phyloP scores from a whole-genome alignment of 2,329 filamentous ascomycete genomes.

The Helicocarpus griseus region DNA sequence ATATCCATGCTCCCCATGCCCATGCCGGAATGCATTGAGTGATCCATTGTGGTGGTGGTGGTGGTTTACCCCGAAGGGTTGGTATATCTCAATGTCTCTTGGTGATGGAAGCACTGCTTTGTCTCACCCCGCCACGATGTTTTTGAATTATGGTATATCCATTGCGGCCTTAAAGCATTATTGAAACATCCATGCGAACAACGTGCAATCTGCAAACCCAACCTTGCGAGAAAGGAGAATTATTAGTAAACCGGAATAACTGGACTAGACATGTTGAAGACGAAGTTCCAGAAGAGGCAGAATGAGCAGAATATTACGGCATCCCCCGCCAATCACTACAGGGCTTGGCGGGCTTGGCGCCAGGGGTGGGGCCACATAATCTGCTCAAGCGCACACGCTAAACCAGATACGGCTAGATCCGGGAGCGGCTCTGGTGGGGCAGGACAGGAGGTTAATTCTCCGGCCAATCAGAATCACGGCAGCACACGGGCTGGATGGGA shows the following conservation, averaged over 20 bases:
- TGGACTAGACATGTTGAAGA: not conserved
- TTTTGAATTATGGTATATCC: not conserved
- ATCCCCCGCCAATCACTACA: too few species aligned
- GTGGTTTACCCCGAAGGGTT: not conserved
- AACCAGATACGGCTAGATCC: not conserved
- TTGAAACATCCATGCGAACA: not conserved
- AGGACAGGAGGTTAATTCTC: not conserved
- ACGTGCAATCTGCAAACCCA: not conserved
- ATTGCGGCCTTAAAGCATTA: not conserved
- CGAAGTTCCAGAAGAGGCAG: not conserved
- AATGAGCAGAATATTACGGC: conserved; percentile 4
- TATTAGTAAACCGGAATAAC: not conserved
- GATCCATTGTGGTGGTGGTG: not conserved
- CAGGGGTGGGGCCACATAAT: not conserved
- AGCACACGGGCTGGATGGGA: not conserved
- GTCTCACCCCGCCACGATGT: not conserved
- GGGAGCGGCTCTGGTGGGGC: too few species aligned
- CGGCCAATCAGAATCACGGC: not conserved
- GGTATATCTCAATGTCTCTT: not conserved
- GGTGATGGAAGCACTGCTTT: not conserved
- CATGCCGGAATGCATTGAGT: conserved; percentile 14
- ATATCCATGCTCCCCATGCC: conserved; percentile 17
- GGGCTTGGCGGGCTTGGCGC: not conserved
- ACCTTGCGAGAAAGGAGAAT: too few species aligned
- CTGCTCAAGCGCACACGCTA: conserved; percentile 3